These are phyloP conservation scores for Colletotrichum acutatum DNA, from an alignment of 2,329 filamentous ascomycete genomes.

Conservation along the genomic window DNA sequence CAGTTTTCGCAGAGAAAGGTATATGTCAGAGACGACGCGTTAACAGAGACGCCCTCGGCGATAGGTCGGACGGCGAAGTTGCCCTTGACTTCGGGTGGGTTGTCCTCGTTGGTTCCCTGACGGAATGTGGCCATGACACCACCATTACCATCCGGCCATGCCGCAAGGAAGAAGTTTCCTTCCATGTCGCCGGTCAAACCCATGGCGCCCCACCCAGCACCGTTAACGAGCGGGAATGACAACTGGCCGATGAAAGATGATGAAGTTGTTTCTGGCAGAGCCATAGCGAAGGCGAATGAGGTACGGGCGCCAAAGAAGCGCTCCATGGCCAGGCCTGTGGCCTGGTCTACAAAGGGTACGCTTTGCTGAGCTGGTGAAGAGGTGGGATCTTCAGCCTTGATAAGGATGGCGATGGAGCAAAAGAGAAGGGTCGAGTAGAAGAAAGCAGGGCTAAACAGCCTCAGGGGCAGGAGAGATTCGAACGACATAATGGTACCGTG, in stretches of 20 bases:
- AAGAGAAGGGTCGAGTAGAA: neutral
- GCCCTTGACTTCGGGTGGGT: constrained; percentile 55
- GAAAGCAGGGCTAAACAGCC: neutral
- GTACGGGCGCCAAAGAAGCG: constrained; percentile 52
- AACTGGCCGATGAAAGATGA: constrained; percentile 60
- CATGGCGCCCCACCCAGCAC: constrained; percentile 57
- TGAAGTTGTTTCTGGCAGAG: constrained; percentile 47
- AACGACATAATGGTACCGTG: neutral
- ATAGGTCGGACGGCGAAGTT: constrained; percentile 53
- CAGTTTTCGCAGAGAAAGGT: constrained; percentile 58
- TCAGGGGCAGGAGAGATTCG: neutral
- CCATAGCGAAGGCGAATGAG: constrained; percentile 54
- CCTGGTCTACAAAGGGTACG: constrained; percentile 45
- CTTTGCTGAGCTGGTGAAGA: constrained; percentile 34
- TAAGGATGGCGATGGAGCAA: constrained; percentile 6
- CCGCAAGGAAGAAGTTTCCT: constrained; percentile 55
- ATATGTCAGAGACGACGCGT: constrained; percentile 54
- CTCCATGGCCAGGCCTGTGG: constrained; percentile 48
- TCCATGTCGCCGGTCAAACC: constrained; percentile 57
- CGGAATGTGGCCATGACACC: constrained; percentile 55
- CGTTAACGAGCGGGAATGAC: constrained; percentile 50
- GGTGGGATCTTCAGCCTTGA: constrained; percentile 21
- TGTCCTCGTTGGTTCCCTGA: constrained; percentile 54
- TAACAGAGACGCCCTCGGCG: constrained; percentile 53
- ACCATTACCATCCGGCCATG: constrained; percentile 53